Conservation (phyloP, 2,329 filamentous ascomycete species). For the Hypocreales sp. region DNA sequence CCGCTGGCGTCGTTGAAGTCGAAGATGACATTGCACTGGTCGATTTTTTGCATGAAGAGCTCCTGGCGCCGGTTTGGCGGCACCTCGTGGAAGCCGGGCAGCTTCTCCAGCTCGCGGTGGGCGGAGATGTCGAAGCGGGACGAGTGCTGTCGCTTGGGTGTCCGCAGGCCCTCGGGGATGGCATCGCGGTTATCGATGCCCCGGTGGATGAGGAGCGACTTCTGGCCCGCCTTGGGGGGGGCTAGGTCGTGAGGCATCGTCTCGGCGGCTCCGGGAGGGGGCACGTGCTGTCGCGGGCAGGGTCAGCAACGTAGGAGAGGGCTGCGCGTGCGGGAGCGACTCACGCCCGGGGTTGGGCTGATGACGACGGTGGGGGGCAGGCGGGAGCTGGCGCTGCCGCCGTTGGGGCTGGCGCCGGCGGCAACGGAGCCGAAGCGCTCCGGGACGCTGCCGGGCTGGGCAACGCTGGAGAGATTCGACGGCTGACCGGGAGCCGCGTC, state of each 20-base stretch:
- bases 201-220: constrained; percentile 77
- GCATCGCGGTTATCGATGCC: constrained; percentile 76
- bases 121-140: constrained; percentile 97
- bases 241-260: constrained; percentile 97
- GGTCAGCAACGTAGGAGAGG: constrained; percentile 1
- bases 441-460: constrained; percentile 17
- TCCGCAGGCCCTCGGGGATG: constrained; percentile 85
- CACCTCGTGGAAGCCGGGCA: constrained; percentile 95
- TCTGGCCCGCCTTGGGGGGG: constrained; percentile 80
- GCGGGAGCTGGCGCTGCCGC: constrained; percentile 15
- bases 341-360: constrained; percentile 83
- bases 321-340: constrained; percentile 11
- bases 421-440: constrained; percentile 26
- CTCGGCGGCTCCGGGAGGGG: constrained; percentile 83
- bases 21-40: constrained; percentile 99
- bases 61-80: constrained; percentile 89
- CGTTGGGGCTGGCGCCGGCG: constrained; percentile 19
- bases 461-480: constrained; percentile 19
- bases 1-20: constrained; percentile 97
- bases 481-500: constrained; percentile 24
- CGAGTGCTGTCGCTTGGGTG: constrained; percentile 91
- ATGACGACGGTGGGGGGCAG: constrained; percentile 83
- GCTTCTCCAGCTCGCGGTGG: constrained; percentile 89
- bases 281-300: constrained; percentile 46
- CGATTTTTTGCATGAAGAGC: constrained; percentile 98